phyloP scores from a whole-genome alignment of 495 filamentous ascomycete species.

The Achaetomiella virescens region DNA sequence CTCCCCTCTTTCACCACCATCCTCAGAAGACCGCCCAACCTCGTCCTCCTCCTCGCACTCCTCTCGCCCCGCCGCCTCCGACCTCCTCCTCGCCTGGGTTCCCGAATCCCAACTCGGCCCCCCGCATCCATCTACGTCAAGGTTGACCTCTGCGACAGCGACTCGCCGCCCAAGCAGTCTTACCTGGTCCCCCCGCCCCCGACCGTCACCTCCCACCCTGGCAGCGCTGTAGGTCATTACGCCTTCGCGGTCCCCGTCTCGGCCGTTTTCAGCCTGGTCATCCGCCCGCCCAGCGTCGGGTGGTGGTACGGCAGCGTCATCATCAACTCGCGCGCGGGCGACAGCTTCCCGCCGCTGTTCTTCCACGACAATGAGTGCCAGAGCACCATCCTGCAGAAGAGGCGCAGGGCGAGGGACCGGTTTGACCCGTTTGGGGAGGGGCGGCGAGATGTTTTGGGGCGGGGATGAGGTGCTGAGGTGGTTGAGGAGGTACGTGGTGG shows the following conservation, averaged over 20 bases:
- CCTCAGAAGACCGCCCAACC: slow-evolving; percentile 32
- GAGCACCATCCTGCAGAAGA: slow-evolving; percentile 89
- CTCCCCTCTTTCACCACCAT: not conserved
- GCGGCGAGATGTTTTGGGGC: slow-evolving; percentile 89
- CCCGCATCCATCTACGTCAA: slow-evolving; percentile 84
- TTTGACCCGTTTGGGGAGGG: slow-evolving; percentile 88
- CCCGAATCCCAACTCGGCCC: slow-evolving; percentile 86
- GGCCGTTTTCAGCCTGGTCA: slow-evolving; percentile 81
- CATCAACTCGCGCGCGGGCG: slow-evolving; percentile 82
- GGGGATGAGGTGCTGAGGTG: slow-evolving; percentile 93
- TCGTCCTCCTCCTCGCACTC: slow-evolving; percentile 44
- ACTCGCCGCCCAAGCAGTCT: slow-evolving; percentile 73
- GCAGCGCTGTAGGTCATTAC: slow-evolving; percentile 67
- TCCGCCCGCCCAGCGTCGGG: slow-evolving; percentile 85
- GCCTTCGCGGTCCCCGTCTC: slow-evolving; percentile 88
- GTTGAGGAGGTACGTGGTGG: slow-evolving; percentile 73
- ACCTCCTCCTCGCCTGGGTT: slow-evolving; percentile 84
- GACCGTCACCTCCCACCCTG: slow-evolving; percentile 62
- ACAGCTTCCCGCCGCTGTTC: slow-evolving; percentile 91
- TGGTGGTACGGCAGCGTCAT: slow-evolving; percentile 98
- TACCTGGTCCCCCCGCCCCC: slow-evolving; percentile 91
- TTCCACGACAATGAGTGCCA: slow-evolving; percentile 97
- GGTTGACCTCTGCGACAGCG: slow-evolving; percentile 78
- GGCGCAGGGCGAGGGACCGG: slow-evolving; percentile 68
- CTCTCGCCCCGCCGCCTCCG: slow-evolving; percentile 44